Evolutionary conservation across 768 basidiomycete genomes (phyloP).

Genomic region (Suillus alpinus): DNA sequence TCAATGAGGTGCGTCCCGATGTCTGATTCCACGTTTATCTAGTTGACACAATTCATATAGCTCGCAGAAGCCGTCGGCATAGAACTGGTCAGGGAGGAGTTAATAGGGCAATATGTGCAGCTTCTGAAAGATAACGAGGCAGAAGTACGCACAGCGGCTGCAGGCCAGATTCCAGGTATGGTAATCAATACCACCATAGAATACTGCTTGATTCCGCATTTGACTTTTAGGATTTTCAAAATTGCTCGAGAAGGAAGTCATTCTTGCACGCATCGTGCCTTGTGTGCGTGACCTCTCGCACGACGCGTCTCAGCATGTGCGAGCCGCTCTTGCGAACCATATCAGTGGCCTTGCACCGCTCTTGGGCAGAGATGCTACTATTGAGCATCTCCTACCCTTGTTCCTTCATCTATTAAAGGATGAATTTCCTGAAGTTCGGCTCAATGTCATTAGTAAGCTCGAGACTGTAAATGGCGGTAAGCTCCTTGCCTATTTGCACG

Average conservation of each 20-base stretch:
- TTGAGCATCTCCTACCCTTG: conserved; percentile 93
- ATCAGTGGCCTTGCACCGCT: conserved; percentile 95
- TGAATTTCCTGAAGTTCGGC: conserved; percentile 95
- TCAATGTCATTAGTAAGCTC: conserved; percentile 98
- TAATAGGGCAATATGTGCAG: conserved; percentile 90
- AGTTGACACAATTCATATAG: conserved; percentile 35
- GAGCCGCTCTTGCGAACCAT: conserved; percentile 93
- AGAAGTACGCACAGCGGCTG: conserved; percentile 94
- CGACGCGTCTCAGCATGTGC: conserved; percentile 94
- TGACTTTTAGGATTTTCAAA: conserved; percentile 81
- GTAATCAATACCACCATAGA: conserved; percentile 4
- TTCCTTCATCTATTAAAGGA: conserved; percentile 97
- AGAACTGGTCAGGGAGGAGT: conserved; percentile 89
- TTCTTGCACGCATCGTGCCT: conserved; percentile 88
- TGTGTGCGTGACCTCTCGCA: conserved; percentile 93
- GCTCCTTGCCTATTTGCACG: background rate
- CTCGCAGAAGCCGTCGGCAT: conserved; percentile 88
- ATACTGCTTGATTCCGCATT: conserved; percentile 9
- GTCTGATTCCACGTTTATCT: background rate
- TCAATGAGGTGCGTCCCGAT: conserved; percentile 71
- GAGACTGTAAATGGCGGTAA: conserved; percentile 91
- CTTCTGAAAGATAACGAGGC: conserved; percentile 98
- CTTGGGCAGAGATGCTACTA: conserved; percentile 88
- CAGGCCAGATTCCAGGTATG: conserved; percentile 94
- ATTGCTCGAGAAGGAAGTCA: conserved; percentile 89